Evolutionary conservation across 2,329 filamentous ascomycete genomes (phyloP).

Genomic region (Aspergillus pseudoglaucus): DNA sequence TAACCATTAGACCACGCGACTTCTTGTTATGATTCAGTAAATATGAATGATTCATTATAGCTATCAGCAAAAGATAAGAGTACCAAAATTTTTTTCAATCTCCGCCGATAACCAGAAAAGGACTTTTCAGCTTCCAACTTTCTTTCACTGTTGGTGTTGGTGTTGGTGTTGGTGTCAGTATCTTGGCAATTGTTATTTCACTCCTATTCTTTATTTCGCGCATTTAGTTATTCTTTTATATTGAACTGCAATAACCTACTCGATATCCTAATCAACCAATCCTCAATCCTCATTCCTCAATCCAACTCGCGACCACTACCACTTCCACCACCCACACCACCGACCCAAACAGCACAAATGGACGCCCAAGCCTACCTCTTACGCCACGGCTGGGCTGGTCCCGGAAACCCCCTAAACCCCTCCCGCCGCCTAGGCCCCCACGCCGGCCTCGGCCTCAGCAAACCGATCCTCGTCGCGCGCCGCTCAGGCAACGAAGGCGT

Average conservation of each 20-base stretch:
- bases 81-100: background rate
- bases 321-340: background rate
- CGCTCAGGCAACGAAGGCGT: conserved; percentile 78
- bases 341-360: conserved; percentile 47
- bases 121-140: background rate
- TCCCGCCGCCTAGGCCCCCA: conserved; percentile 41
- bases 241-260: background rate
- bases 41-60: too few relatives aligned
- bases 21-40: too few relatives aligned
- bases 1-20: conserved; percentile 20
- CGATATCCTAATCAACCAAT: too few relatives aligned
- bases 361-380: conserved; percentile 76
- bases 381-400: conserved; percentile 82
- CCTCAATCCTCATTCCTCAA: too few relatives aligned
- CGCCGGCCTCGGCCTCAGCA: conserved; percentile 69
- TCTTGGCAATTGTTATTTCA: background rate
- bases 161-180: background rate
- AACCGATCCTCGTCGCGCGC: conserved; percentile 74
- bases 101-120: background rate
- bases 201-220: background rate
- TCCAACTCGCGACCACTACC: background rate
- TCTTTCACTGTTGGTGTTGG: background rate
- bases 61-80: background rate
- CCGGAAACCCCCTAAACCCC: conserved; percentile 79
- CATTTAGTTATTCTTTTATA: background rate